These are phyloP conservation scores for Plantago elongata DNA, from an alignment of 257 asterid species.

Conservation along the genomic window DNA sequence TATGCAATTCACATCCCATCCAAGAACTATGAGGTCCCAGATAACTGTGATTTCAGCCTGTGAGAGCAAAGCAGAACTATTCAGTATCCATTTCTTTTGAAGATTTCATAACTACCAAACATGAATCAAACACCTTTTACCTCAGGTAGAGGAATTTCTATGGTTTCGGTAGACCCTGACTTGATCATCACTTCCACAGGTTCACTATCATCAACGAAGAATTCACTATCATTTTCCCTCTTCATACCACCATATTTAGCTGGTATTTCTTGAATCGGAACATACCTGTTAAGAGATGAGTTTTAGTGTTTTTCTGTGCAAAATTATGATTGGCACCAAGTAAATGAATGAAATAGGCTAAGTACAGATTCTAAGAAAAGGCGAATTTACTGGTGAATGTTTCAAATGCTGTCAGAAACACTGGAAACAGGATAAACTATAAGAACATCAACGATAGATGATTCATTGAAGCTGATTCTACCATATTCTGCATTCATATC, in stretches of 20 bases:
- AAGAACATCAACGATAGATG: too few relatives aligned
- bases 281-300: constrained; percentile 30
- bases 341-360: too few relatives aligned
- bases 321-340: too few relatives aligned
- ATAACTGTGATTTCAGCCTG: constrained; percentile 57
- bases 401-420: too few relatives aligned
- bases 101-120: background rate
- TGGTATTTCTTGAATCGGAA: constrained; percentile 47
- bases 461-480: too few relatives aligned
- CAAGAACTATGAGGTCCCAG: constrained; percentile 72
- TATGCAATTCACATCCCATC: constrained; percentile 54
- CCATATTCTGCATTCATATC: too few relatives aligned
- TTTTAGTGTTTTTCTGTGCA: too few relatives aligned
- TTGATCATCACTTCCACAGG: constrained; percentile 50
- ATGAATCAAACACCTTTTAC: constrained; percentile 16
- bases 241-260: constrained; percentile 62
- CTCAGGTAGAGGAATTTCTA: constrained; percentile 56
- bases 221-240: constrained; percentile 63
- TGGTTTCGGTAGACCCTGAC: constrained; percentile 31
- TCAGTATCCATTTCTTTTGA: background rate
- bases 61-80: background rate
- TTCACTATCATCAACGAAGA: constrained; percentile 54
- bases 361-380: too few relatives aligned
- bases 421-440: too few relatives aligned
- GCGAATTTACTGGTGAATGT: too few relatives aligned